Conservation (phyloP, 139 green algal genomes). For the Chlamydomonas incerta region DNA sequence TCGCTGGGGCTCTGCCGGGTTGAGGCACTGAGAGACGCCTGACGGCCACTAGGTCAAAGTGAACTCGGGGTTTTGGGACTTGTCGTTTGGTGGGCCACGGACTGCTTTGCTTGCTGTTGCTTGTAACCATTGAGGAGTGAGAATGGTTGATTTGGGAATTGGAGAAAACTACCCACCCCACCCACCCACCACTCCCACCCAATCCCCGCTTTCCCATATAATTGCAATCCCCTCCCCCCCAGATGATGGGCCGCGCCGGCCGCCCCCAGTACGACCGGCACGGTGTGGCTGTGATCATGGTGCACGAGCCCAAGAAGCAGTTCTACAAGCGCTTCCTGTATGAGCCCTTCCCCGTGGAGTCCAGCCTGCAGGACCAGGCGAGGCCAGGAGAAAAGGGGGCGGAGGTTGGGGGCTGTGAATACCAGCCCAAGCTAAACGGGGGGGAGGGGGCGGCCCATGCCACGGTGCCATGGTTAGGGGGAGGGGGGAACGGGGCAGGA, state of each 20-base stretch:
- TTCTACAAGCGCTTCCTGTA: constrained; percentile 99
- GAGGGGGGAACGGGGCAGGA: neutral
- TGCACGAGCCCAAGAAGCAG: constrained; percentile 97
- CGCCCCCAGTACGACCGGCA: constrained; percentile 94
- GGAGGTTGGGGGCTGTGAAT: neutral
- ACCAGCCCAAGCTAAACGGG: too few relatives aligned
- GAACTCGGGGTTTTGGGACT: too few relatives aligned
- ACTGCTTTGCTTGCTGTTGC: too few relatives aligned
- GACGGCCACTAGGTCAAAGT: too few relatives aligned
- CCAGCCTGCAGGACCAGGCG: constrained; percentile 83
- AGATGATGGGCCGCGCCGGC: constrained; percentile 93
- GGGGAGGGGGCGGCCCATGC: neutral
- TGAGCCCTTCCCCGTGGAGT: constrained; percentile 98
- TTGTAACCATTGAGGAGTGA: too few relatives aligned
- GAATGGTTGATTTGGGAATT: too few relatives aligned
- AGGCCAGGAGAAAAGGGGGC: neutral
- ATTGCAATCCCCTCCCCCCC: neutral
- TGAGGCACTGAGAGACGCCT: too few relatives aligned
- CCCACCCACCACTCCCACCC: too few relatives aligned
- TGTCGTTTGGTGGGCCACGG: too few relatives aligned
- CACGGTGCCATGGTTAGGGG: neutral
- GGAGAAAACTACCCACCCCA: neutral
- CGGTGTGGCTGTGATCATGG: constrained; percentile 96
- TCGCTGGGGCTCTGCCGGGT: too few relatives aligned
- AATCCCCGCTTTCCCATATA: too few relatives aligned